Percentiles rank a stretch among this genome's conserved stretches.
These are phyloP conservation scores for Zychaea mexicana DNA, from an alignment of 371 early-diverging fungal genomes.

Conservation along the genomic window DNA sequence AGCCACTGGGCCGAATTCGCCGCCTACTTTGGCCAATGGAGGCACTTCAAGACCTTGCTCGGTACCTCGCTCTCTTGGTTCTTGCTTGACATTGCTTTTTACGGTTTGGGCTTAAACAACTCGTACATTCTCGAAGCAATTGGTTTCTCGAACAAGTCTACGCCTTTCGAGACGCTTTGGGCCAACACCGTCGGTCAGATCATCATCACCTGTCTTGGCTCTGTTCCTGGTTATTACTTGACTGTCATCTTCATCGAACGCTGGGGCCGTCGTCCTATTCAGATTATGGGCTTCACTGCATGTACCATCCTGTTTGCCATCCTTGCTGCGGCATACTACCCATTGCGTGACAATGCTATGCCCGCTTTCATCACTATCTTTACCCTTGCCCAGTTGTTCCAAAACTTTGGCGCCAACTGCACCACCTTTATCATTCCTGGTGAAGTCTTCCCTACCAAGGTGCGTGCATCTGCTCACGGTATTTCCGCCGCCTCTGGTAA, in stretches of 20 bases:
- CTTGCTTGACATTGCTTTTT: conserved; percentile 86
- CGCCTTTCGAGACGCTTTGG: conserved; percentile 59
- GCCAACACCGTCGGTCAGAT: conserved; percentile 77
- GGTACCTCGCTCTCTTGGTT: conserved; percentile 85
- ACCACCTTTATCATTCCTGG: conserved; percentile 91
- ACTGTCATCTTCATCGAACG: conserved; percentile 80
- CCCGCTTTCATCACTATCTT: conserved; percentile 74
- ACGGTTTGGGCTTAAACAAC: conserved; percentile 86
- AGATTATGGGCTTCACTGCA: conserved; percentile 76
- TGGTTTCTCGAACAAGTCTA: conserved; percentile 58
- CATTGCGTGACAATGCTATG: conserved; percentile 55
- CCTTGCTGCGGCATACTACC: conserved; percentile 71
- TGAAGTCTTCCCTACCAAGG: conserved; percentile 91
- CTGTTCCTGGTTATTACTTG: conserved; percentile 89
- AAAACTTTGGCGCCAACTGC: conserved; percentile 91
- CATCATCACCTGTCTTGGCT: conserved; percentile 81
- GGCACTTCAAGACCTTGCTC: conserved; percentile 74
- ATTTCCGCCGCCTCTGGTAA: conserved; percentile 90
- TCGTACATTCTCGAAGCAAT: conserved; percentile 72
- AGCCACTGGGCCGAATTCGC: conserved; percentile 67
- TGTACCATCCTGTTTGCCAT: conserved; percentile 75
- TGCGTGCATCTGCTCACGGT: conserved; percentile 86
- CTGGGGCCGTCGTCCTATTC: conserved; percentile 81
- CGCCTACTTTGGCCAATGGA: conserved; percentile 78
- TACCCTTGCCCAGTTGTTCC: conserved; percentile 78